Evolutionary conservation across 2,329 filamentous ascomycete genomes (phyloP).

Genomic region (Trichoderma atrobrunneum): DNA sequence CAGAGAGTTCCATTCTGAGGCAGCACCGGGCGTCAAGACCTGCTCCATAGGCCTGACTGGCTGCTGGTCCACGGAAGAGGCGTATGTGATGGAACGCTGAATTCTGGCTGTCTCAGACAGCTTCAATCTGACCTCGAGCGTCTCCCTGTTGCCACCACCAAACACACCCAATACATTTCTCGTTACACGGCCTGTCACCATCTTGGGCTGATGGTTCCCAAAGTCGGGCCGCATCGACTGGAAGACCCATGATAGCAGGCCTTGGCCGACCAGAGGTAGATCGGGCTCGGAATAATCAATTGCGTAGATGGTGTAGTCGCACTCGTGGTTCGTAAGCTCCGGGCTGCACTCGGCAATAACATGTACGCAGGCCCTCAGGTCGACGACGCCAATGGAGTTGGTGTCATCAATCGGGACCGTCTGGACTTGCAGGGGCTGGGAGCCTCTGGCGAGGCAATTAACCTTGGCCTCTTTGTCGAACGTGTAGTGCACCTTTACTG

Average conservation of each 20-base stretch:
- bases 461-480: conserved; percentile 87
- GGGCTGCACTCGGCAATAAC: conserved; percentile 77
- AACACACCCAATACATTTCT: conserved; percentile 84
- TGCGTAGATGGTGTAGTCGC: conserved; percentile 95
- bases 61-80: conserved; percentile 8
- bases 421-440: conserved; percentile 74
- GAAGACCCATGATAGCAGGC: conserved; percentile 85
- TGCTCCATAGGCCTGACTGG: conserved; percentile 31
- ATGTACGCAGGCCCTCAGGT: conserved; percentile 81
- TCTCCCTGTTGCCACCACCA: conserved; percentile 78
- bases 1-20: conserved; percentile 75
- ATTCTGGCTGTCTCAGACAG: conserved; percentile 72
- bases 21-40: conserved; percentile 55
- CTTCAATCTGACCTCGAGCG: conserved; percentile 87
- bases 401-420: conserved; percentile 77
- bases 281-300: conserved; percentile 96
- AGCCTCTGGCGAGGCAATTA: conserved; percentile 84
- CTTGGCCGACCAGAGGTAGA: conserved; percentile 88
- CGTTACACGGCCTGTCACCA: conserved; percentile 87
- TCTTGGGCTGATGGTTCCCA: conserved; percentile 57
- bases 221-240: conserved; percentile 38
- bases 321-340: conserved; percentile 67
- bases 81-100: conserved; percentile 31
- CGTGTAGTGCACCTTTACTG: conserved; percentile 96
- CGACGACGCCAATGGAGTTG: conserved; percentile 80